These are phyloP conservation scores for Pseudonitzschia delicatissima DNA, from an alignment of 108 stramenopile species.

Conservation along the genomic window DNA sequence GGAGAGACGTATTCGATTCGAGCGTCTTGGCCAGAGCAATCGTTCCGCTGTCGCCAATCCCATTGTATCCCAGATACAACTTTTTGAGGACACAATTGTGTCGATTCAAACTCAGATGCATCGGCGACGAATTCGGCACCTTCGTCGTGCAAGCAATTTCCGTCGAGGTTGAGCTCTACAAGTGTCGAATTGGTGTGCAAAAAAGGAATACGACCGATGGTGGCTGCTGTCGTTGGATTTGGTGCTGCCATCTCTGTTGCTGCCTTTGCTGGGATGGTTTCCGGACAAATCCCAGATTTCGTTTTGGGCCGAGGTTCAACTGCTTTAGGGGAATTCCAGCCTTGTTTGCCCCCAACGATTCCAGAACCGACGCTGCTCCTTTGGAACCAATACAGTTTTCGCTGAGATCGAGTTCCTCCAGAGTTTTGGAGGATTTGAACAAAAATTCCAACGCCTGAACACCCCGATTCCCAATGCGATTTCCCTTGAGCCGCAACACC, in stretches of 20 bases:
- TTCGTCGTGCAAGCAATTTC: slow-evolving; percentile 40
- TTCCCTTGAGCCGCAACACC: slow-evolving; percentile 9
- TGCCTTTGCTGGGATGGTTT: neutral
- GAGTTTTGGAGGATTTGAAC: slow-evolving; percentile 18
- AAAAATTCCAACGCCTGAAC: slow-evolving; percentile 17
- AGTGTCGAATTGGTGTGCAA: slow-evolving; percentile 21
- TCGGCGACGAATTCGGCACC: slow-evolving; percentile 32
- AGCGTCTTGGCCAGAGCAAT: slow-evolving; percentile 23
- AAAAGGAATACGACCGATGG: neutral
- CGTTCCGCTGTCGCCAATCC: slow-evolving; percentile 32
- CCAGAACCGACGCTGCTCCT: slow-evolving; percentile 22
- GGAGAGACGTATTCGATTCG: slow-evolving; percentile 24
- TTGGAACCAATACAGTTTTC: slow-evolving; percentile 37
- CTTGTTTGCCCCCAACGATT: slow-evolving; percentile 30
- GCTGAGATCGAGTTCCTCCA: slow-evolving; percentile 34
- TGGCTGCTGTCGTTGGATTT: slow-evolving; percentile 16
- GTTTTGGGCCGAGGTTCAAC: slow-evolving; percentile 39
- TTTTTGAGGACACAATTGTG: slow-evolving; percentile 4
- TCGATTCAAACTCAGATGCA: slow-evolving; percentile 6
- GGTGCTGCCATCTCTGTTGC: slow-evolving; percentile 25
- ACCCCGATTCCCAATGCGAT: slow-evolving; percentile 45
- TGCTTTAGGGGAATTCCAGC: slow-evolving; percentile 24
- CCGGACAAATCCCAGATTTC: slow-evolving; percentile 42
- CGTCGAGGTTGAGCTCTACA: slow-evolving; percentile 31
- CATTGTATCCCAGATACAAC: slow-evolving; percentile 39